Percentiles rank a stretch among this genome's conserved stretches.
These are phyloP conservation scores for Alloascoidea africana DNA, from an alignment of 805 yeast species.

Conservation along the genomic window DNA sequence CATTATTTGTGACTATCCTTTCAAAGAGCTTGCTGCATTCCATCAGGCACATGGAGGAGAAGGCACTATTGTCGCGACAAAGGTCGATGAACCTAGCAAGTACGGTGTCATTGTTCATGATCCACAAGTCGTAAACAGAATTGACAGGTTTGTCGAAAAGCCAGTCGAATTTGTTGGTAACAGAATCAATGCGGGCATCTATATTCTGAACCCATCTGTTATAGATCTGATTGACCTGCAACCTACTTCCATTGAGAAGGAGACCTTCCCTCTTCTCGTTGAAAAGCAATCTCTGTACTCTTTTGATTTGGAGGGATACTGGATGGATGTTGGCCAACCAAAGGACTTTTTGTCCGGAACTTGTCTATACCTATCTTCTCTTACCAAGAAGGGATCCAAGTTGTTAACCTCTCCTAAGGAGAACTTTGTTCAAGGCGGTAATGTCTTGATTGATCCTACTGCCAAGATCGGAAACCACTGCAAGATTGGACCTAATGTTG, in stretches of 20 bases:
- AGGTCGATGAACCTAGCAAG: conserved; percentile 98
- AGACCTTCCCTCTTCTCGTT: conserved; percentile 94
- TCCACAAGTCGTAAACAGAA: conserved; percentile 86
- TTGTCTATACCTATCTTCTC: conserved; percentile 74
- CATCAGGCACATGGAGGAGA: conserved; percentile 93
- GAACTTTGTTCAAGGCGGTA: conserved; percentile 73
- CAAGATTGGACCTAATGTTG: conserved; percentile 96
- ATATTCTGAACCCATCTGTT: conserved; percentile 94
- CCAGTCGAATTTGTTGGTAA: conserved; percentile 99
- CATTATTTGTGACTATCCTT: conserved; percentile 97
- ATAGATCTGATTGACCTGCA: conserved; percentile 93
- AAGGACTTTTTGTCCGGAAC: conserved; percentile 98
- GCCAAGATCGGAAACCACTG: conserved; percentile 89
- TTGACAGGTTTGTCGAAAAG: conserved; percentile 97
- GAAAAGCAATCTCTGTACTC: conserved; percentile 82
- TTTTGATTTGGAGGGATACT: conserved; percentile 95
- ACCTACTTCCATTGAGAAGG: conserved; percentile 99
- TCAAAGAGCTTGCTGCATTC: conserved; percentile 80
- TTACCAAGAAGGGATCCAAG: conserved; percentile 66
- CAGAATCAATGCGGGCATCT: conserved; percentile 98
- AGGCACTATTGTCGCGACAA: conserved; percentile 98
- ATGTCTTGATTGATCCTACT: conserved; percentile 87
- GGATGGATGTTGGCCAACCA: conserved; percentile 99
- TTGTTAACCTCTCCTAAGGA: conserved; percentile 44
- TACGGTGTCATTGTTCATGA: conserved; percentile 99